Percentiles rank a stretch among this genome's conserved stretches.
Conservation (phyloP, 2,329 filamentous ascomycete genomes). For the Botrytis squamosa region DNA sequence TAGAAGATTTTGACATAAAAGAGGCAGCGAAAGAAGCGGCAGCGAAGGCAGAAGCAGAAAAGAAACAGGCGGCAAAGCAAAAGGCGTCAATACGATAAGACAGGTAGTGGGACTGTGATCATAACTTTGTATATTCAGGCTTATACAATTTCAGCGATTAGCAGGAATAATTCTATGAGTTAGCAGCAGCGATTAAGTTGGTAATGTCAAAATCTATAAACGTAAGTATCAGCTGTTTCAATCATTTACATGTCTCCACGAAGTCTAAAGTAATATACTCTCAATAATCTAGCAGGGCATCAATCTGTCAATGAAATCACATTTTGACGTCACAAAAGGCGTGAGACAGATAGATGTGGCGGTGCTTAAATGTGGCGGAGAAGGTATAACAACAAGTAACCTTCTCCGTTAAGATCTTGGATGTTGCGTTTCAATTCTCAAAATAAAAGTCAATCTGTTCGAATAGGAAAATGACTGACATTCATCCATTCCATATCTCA, state of each 20-base stretch:
- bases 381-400: neutral
- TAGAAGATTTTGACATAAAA: neutral
- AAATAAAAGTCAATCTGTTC: neutral
- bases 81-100: neutral
- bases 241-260: neutral
- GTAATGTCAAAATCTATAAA: neutral
- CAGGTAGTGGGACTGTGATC: neutral
- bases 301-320: neutral
- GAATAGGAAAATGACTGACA: neutral
- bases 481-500: conserved; percentile 1
- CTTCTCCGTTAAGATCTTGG: neutral
- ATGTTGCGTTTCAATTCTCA: neutral
- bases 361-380: neutral
- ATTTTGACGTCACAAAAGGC: conserved; percentile 2
- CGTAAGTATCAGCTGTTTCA: neutral
- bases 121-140: neutral
- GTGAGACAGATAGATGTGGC: neutral
- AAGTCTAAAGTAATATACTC: neutral
- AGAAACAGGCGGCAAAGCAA: neutral
- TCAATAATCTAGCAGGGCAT: neutral
- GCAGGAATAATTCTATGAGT: neutral
- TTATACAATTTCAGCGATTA: neutral
- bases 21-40: neutral
- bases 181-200: neutral
- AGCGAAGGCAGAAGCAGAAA: neutral